Conservation (phyloP, 2,329 filamentous ascomycete genomes). For the Aspergillus amoenus region DNA sequence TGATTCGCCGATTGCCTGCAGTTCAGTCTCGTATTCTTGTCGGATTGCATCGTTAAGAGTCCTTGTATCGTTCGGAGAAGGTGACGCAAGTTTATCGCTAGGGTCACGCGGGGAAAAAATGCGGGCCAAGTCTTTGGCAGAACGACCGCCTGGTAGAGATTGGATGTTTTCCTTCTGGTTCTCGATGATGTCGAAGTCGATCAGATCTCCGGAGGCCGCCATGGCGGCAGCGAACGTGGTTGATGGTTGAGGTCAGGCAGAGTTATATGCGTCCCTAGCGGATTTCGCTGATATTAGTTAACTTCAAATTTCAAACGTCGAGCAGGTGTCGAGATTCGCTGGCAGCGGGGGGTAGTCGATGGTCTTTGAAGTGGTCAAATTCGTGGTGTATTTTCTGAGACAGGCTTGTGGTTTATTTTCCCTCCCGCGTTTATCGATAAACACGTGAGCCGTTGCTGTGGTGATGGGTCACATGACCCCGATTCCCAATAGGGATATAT, state of each 20-base stretch:
- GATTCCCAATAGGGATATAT: slow-evolving; percentile 16
- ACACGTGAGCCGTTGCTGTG: slow-evolving; percentile 34
- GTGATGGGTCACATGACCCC: slow-evolving; percentile 31
- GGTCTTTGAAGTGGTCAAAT: slow-evolving; percentile 2
- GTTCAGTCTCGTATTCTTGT: slow-evolving; percentile 81
- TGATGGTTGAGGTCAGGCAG: neutral
- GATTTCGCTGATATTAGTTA: neutral
- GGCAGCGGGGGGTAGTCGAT: neutral
- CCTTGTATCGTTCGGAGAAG: slow-evolving; percentile 70
- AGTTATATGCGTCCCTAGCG: neutral
- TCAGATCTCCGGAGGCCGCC: slow-evolving; percentile 44
- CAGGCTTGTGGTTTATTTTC: slow-evolving; percentile 2
- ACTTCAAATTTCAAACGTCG: neutral
- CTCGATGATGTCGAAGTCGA: slow-evolving; percentile 87
- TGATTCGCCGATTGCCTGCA: slow-evolving; percentile 75
- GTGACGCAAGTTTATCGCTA: slow-evolving; percentile 56
- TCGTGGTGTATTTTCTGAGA: neutral
- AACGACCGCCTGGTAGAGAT: slow-evolving; percentile 81
- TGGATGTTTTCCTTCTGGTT: slow-evolving; percentile 98
- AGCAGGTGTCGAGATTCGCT: neutral
- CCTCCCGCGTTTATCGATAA: slow-evolving; percentile 35
- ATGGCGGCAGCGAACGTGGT: slow-evolving; percentile 37
- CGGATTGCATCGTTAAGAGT: slow-evolving; percentile 77
- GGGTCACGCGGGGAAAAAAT: slow-evolving; percentile 57
- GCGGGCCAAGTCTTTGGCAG: slow-evolving; percentile 82